A percentile compares a stretch with the other conserved stretches of the same genome.
Conservation (phyloP, 2,329 filamentous ascomycete genomes). For the Penicillium frequentans region DNA sequence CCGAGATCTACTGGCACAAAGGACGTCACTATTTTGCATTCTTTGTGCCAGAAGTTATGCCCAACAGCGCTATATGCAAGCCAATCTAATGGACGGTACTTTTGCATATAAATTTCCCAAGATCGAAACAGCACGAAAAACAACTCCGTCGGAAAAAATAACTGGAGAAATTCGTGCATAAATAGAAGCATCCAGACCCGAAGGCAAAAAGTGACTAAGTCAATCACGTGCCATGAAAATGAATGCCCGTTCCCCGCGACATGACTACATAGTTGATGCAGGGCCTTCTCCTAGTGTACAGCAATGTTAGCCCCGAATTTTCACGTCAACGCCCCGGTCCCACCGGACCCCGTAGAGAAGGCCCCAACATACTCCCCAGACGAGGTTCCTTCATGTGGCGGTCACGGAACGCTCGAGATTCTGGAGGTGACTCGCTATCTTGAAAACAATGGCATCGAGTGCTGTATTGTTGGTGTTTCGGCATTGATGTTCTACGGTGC, state of each 20-base stretch:
- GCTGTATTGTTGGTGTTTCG: constrained; percentile 29
- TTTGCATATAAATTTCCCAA: neutral
- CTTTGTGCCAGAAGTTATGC: neutral
- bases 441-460: constrained; percentile 28
- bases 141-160: neutral
- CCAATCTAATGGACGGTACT: neutral
- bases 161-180: neutral
- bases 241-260: constrained; percentile 16
- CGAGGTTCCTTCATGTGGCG: constrained; percentile 22
- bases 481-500: constrained; percentile 30
- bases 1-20: neutral
- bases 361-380: constrained; percentile 17
- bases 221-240: constrained; percentile 14
- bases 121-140: too few species aligned
- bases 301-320: constrained; percentile 20
- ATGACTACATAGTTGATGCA: neutral
- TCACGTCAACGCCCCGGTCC: constrained; percentile 13
- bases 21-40: neutral
- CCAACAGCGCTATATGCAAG: neutral
- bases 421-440: constrained; percentile 27
- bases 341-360: constrained; percentile 12
- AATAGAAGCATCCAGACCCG: constrained; percentile 1
- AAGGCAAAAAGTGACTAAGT: constrained; percentile 11
- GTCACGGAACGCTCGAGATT: constrained; percentile 27
- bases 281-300: constrained; percentile 3